Evolutionary conservation across 805 yeast species (phyloP).

Genomic region (Candida ipomoeae): DNA sequence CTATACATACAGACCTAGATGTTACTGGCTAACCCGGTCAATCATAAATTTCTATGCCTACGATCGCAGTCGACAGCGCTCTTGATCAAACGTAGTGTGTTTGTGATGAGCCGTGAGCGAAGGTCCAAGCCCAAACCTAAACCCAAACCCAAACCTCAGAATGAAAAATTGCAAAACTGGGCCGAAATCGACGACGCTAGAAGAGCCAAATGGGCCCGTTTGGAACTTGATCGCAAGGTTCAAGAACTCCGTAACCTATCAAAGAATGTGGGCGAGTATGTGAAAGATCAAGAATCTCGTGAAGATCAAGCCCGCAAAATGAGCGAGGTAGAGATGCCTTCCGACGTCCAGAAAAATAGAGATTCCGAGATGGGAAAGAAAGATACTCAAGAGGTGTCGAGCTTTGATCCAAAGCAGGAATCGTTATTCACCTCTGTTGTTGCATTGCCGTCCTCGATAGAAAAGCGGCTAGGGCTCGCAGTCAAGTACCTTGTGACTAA

Average conservation of each 20-base stretch:
- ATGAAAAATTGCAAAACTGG: conserved; percentile 15
- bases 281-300: conserved; percentile 1
- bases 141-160: conserved; percentile 5
- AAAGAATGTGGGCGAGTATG: conserved; percentile 21
- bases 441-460: conserved; percentile 35
- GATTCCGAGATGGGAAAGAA: background rate
- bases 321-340: conserved; percentile 18
- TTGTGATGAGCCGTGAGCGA: conserved; percentile 14
- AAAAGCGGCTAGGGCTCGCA: conserved; percentile 36
- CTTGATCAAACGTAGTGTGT: conserved; percentile 8
- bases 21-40: background rate
- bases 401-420: conserved; percentile 12
- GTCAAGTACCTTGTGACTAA: conserved; percentile 36
- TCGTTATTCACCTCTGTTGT: conserved; percentile 18
- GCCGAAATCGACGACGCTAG: conserved; percentile 23
- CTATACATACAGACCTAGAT: background rate
- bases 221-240: conserved; percentile 21
- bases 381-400: background rate
- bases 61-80: conserved; percentile 1
- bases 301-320: conserved; percentile 17
- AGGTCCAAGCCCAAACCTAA: conserved; percentile 9
- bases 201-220: conserved; percentile 18
- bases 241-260: conserved; percentile 30
- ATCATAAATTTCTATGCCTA: background rate
- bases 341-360: conserved; percentile 8